Percentiles rank a stretch among this genome's conserved stretches.
Conservation (phyloP, 495 filamentous ascomycete genomes). For the Aspergillus indologenus region DNA sequence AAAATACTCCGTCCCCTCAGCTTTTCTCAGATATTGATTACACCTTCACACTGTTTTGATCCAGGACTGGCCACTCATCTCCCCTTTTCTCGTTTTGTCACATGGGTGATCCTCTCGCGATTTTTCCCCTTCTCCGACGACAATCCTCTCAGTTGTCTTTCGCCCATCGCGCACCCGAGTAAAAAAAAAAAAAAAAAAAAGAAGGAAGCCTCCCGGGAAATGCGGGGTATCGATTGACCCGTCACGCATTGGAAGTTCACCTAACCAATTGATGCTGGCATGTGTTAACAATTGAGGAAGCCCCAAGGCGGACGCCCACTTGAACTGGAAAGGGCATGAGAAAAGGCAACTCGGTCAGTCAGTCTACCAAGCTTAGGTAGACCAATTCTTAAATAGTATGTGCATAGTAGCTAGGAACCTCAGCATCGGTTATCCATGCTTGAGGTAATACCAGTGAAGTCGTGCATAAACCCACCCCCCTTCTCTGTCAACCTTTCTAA, state of each 20-base stretch:
- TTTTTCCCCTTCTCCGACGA: too few species aligned
- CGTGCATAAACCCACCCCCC: not conserved
- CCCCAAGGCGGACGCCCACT: too few species aligned
- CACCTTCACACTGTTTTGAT: too few species aligned
- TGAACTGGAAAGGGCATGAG: too few species aligned
- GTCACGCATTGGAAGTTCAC: not conserved
- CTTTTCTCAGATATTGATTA: too few species aligned
- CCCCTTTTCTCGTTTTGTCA: not conserved
- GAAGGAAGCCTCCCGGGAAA: conserved; percentile 2
- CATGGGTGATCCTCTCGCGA: not conserved
- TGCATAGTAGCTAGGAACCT: too few species aligned
- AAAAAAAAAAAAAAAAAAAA: conserved; percentile 7
- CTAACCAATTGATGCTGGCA: conserved; percentile 7
- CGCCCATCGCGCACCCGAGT: not conserved
- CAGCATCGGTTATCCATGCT: too few species aligned
- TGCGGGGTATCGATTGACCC: conserved; percentile 13
- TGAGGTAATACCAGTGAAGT: not conserved
- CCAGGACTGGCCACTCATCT: not conserved
- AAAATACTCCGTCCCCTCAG: too few species aligned
- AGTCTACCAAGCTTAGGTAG: not conserved
- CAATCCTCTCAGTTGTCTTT: not conserved
- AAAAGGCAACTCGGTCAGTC: too few species aligned
- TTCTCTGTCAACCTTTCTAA: not conserved
- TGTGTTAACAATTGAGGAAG: conserved; percentile 4
- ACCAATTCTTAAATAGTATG: not conserved